Conservation (phyloP, 1,139 yeast species). For the Protomyces arabidopsidicola region DNA sequence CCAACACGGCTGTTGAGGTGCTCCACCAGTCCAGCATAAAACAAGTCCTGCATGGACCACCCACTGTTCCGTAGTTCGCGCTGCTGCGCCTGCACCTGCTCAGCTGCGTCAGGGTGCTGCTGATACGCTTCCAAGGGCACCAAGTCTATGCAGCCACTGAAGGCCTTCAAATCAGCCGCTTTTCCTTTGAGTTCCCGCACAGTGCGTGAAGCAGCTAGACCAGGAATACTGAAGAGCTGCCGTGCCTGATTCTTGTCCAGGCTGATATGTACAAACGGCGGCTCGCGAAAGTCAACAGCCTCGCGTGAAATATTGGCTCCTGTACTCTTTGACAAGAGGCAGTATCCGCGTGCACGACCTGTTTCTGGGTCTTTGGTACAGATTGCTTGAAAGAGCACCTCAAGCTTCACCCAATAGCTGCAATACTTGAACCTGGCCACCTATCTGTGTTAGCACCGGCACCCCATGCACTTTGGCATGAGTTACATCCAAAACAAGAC, state of each 20-base stretch:
- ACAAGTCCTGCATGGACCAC: neutral
- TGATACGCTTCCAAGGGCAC: neutral
- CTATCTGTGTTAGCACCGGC: neutral
- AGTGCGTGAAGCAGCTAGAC: neutral
- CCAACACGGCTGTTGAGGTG: neutral
- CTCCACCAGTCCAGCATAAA: neutral
- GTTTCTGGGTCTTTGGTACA: constrained; percentile 5
- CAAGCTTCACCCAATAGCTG: constrained; percentile 15
- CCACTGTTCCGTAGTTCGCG: neutral
- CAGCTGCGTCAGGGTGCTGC: neutral
- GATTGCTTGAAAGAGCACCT: constrained; percentile 5
- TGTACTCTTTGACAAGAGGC: neutral
- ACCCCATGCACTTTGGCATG: neutral
- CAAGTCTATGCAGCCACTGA: neutral
- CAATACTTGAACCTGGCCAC: constrained; percentile 24
- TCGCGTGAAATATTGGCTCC: neutral
- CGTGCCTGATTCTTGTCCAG: neutral
- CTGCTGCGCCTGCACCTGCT: neutral
- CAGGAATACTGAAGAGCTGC: neutral
- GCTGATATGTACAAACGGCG: neutral
- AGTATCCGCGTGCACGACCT: constrained; percentile 11
- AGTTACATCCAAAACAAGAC: constrained; percentile 5
- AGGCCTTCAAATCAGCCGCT: neutral
- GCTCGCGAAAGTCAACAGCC: neutral
- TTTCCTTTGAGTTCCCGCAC: neutral